Conservation (phyloP, 805 yeast genomes). For the Limtongia smithiae region DNA sequence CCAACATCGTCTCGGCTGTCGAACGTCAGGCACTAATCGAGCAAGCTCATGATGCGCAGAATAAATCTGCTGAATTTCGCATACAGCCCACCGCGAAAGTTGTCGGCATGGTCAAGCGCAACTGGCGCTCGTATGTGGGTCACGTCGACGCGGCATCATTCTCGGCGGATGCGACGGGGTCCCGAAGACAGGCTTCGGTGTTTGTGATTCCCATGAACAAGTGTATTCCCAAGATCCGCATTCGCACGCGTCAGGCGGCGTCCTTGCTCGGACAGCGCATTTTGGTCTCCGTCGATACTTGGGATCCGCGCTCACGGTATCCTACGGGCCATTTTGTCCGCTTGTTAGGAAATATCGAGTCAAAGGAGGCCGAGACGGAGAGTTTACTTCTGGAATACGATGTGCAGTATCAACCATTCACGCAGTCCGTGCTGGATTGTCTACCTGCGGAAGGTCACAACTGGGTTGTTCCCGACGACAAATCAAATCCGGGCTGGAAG, state of each 20-base stretch:
- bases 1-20: conserved; percentile 54
- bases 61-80: conserved; percentile 42
- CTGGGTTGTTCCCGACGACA: conserved; percentile 77
- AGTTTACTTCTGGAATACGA: conserved; percentile 91
- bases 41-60: conserved; percentile 65
- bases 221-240: conserved; percentile 79
- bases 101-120: conserved; percentile 81
- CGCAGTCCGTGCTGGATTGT: conserved; percentile 87
- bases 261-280: conserved; percentile 85
- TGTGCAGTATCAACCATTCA: conserved; percentile 93
- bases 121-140: conserved; percentile 96
- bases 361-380: conserved; percentile 93
- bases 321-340: conserved; percentile 96
- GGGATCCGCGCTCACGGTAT: conserved; percentile 79
- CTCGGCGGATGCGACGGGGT: conserved; percentile 39
- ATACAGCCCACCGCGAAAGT: conserved; percentile 91
- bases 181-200: conserved; percentile 53
- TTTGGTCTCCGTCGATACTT: conserved; percentile 85
- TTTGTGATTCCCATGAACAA: conserved; percentile 87
- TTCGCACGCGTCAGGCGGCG: conserved; percentile 79
- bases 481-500: conserved; percentile 45
- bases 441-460: conserved; percentile 89
- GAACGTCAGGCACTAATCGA: conserved; percentile 71
- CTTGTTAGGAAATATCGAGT: conserved; percentile 82
- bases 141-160: conserved; percentile 79